Evolutionary conservation across 2,329 filamentous ascomycete species (phyloP).

Genomic region (Fusarium sublunatum): DNA sequence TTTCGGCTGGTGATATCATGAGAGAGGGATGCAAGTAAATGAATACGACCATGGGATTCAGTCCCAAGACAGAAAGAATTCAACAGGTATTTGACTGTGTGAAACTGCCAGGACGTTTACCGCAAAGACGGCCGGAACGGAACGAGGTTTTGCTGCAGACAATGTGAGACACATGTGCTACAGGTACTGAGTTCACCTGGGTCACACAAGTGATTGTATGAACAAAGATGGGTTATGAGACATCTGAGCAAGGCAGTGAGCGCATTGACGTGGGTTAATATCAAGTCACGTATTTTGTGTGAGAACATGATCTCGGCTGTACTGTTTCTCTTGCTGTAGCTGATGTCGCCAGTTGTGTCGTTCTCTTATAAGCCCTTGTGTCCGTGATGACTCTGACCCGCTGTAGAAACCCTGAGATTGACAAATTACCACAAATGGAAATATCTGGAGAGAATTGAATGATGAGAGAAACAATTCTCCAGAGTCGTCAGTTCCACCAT

Average conservation of each 20-base stretch:
- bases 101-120: neutral
- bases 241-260: too few relatives aligned
- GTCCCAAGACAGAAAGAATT: too few relatives aligned
- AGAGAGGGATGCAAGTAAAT: too few relatives aligned
- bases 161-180: slow-evolving; percentile 11
- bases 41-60: too few relatives aligned
- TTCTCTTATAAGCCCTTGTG: neutral
- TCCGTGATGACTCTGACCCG: neutral
- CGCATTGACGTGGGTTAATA: too few relatives aligned
- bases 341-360: neutral
- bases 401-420: slow-evolving; percentile 6
- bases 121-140: slow-evolving; percentile 1
- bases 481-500: slow-evolving; percentile 16
- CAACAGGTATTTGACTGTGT: neutral
- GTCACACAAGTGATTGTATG: slow-evolving; percentile 5
- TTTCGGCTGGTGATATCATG: too few relatives aligned
- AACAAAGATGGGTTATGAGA: too few relatives aligned
- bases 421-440: slow-evolving; percentile 30
- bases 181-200: neutral
- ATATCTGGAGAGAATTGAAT: slow-evolving; percentile 29
- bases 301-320: too few relatives aligned
- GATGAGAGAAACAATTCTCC: slow-evolving; percentile 2
- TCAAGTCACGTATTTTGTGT: too few relatives aligned
- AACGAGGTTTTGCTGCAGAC: slow-evolving; percentile 2
- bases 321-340: too few relatives aligned